Percentiles rank a stretch among this genome's conserved stretches.
These are phyloP conservation scores for Typha latifolia DNA, from an alignment of 176 grass and related monocot genomes.

Conservation along the genomic window DNA sequence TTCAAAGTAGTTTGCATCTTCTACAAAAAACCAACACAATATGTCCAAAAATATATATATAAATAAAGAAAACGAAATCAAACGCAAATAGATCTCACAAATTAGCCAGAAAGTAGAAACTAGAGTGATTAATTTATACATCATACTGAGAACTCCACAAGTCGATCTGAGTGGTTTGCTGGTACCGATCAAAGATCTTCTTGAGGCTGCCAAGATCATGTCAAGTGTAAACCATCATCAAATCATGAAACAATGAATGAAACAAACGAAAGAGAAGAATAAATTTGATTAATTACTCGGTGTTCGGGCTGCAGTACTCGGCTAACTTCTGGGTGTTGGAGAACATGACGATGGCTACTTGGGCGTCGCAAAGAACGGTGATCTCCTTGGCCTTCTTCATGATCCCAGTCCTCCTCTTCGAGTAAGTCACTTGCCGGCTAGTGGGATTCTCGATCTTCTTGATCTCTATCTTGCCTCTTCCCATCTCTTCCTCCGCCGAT, in stretches of 20 bases:
- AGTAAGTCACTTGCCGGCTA: constrained; percentile 92
- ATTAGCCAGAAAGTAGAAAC: background rate
- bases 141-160: constrained; percentile 90
- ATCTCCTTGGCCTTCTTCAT: constrained; percentile 96
- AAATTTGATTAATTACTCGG: constrained; percentile 34
- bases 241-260: background rate
- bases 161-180: constrained; percentile 53
- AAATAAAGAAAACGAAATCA: background rate
- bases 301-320: constrained; percentile 79
- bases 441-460: constrained; percentile 99
- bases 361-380: constrained; percentile 93
- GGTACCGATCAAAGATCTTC: constrained; percentile 82
- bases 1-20: constrained; percentile 88
- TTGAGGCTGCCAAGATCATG: constrained; percentile 44
- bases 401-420: constrained; percentile 87
- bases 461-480: constrained; percentile 98
- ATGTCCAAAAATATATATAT: background rate
- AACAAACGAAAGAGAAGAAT: background rate
- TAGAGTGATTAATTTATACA: constrained; percentile 10
- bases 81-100: background rate
- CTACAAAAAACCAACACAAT: constrained; percentile 12
- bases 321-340: constrained; percentile 89
- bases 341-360: constrained; percentile 96
- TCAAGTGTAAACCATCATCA: background rate
- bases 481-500: constrained; percentile 29